Conservation (phyloP, 352 stramenopile species). For the Pythium phragmitis region DNA sequence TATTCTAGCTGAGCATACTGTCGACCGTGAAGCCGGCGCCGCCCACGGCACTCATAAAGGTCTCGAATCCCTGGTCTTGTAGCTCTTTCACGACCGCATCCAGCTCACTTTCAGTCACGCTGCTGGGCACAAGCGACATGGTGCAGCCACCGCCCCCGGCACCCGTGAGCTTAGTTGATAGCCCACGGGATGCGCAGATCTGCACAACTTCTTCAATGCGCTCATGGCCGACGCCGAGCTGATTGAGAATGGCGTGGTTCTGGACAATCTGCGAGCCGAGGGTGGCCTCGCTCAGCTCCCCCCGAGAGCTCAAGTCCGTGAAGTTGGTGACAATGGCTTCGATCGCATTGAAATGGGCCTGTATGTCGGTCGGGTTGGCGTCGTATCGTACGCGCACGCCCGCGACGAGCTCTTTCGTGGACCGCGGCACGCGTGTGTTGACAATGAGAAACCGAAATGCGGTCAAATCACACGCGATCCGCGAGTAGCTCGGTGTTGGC, state of each 20-base stretch:
- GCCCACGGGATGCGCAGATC: conserved; percentile 49
- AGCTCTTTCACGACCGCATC: conserved; percentile 47
- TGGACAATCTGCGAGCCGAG: conserved; percentile 50
- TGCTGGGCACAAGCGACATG: conserved; percentile 70
- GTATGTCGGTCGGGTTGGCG: conserved; percentile 35
- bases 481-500: conserved; percentile 41
- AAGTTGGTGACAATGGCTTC: conserved; percentile 72
- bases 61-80: conserved; percentile 26
- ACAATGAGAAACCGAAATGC: conserved; percentile 86
- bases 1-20: not conserved
- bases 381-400: conserved; percentile 74
- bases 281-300: conserved; percentile 38
- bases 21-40: conserved; percentile 22
- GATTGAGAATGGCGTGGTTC: conserved; percentile 81
- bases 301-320: conserved; percentile 36
- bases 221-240: conserved; percentile 80
- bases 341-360: conserved; percentile 77
- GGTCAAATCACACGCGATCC: conserved; percentile 52
- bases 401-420: conserved; percentile 82
- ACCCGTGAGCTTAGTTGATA: conserved; percentile 90
- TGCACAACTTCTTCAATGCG: conserved; percentile 79
- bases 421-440: conserved; percentile 90
- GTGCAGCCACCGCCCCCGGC: conserved; percentile 88
- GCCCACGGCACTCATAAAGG: conserved; percentile 27
- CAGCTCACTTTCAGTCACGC: conserved; percentile 40